Base-by-base conservation (phyloP, 306 rosid genomes). In the Malus orientalis region DNA sequence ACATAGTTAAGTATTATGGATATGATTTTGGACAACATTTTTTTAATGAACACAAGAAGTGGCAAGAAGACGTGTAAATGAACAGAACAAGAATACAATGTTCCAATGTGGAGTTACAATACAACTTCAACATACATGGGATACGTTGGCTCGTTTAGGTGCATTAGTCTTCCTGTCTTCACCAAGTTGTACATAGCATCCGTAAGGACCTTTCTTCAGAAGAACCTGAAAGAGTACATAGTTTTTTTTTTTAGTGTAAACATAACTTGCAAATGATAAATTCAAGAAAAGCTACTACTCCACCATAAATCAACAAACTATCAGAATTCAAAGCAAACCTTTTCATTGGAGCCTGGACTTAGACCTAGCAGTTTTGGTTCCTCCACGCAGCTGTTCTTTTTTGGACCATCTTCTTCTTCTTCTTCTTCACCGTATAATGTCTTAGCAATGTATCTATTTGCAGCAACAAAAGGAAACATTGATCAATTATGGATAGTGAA, bases 111-210 rank as follows among this genome's bases (percentile, higher is more conserved):
- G 15, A 38, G 33, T 19, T 38, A 16, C 55, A 4, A 23, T 38
- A 36, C 27, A 71, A 65, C 60, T 25, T 72, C 23, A 30, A 70
- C 95, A 74, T 92, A 95, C 99, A 83, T 88, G 93, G 79, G 96
- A 89, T 71, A 80, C 82, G 61, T 96, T 88, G 55, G 91, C 83
- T 86, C 99, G 87, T 87, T 87, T 89, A 33, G 99, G 99, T 58
- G 70, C 15, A 81, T 78, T 83, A 59, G 89, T 93, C 80, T 89
- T 96, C 85, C 83, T 87, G 82, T 96, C 99, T 83, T 92, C 98
- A 67, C 99, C 97, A 47, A 91, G 98, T 81, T 96, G 99, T 72
- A 96, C 90, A 79, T 96, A 96, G 53, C 71, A 83, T 74, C 99
- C 99, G 69, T 87, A 92, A 53, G 99, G 97, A 74, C 99, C 99